Base-by-base conservation (phyloP, 2,329 filamentous ascomycete species). In the Monosporascus sp. region DNA sequence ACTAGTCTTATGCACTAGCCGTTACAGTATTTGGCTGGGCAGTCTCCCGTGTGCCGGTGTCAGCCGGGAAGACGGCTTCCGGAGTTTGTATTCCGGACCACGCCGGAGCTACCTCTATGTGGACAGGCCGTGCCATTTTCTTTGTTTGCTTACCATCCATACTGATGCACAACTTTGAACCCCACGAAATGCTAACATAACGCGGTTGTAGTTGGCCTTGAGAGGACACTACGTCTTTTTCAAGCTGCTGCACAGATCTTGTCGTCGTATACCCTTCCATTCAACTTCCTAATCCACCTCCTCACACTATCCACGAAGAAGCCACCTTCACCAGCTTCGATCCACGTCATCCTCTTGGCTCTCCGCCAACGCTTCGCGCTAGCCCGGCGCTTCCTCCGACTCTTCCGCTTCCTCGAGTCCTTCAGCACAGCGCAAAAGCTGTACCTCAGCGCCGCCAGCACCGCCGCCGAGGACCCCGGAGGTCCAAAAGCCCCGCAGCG, bases 371-470 rank as follows among this genome's bases (percentile, higher is more conserved):
- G 72, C 39, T 63, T 83, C 51, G 77, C 74, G 56, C 62, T 81
- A 44, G 70, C 71, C 18, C 77, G 88, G 38, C 80, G 86, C 22
- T 84, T 81, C 68, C 78, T 90, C 64, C 82, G 88, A 14, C 72
- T 88, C 53, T 87, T 89, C 66, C 83, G 85, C 62, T 89, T 86
- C 65, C 69, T 88, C 50, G 81, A 83, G 46, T 77, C 75, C 48
- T 85, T 88, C 60, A 65, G 73, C 24, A 65, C 71, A 2, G 80
- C 83, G 1, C 77, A 76, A 63, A 63, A 65, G 3, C 63, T 74
- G 31, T 81, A 74, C 60, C 43, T 48, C 2, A 52, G 59, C 20
- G 39, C 61, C 54, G 51, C 64, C 4, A 48, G 66, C 3, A 53
- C 58, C 6, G 45, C 49, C 27, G 27, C 57, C 15, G 5, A 20